A percentile compares a stretch with the other conserved stretches of the same genome.
phyloP scores from a whole-genome alignment of 2,329 filamentous ascomycete genomes.

The Diaporthe citriasiana region DNA sequence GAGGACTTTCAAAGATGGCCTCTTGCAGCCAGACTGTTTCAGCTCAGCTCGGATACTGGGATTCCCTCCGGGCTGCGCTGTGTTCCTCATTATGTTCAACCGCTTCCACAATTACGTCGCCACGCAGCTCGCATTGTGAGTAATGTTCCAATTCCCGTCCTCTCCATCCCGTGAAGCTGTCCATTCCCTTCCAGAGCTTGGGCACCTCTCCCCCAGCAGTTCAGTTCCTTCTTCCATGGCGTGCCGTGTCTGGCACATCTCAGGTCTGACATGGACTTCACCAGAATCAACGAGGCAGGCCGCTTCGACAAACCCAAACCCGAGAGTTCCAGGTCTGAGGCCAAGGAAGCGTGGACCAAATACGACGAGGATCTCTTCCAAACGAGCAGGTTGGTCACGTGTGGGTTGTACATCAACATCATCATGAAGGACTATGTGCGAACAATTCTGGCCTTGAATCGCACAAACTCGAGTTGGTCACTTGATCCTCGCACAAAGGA shows the following conservation, averaged over 20 bases:
- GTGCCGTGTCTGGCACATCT: conserved; percentile 58
- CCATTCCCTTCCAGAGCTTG: not conserved
- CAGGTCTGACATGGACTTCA: conserved; percentile 52
- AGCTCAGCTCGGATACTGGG: conserved; percentile 74
- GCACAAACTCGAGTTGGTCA: conserved; percentile 71
- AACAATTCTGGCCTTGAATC: conserved; percentile 72
- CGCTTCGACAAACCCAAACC: conserved; percentile 65
- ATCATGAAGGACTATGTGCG: conserved; percentile 71
- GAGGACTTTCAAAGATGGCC: conserved; percentile 64
- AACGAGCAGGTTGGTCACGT: conserved; percentile 66
- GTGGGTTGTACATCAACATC: conserved; percentile 70
- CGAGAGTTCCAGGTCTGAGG: conserved; percentile 53
- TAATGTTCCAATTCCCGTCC: not conserved
- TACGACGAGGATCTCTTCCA: conserved; percentile 67
- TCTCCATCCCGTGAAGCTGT: not conserved
- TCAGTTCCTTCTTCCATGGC: not conserved
- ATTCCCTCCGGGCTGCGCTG: conserved; percentile 78
- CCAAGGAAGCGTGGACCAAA: conserved; percentile 51
- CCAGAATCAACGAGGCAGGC: conserved; percentile 75
- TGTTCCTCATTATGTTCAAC: conserved; percentile 77
- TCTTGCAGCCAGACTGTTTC: conserved; percentile 79
- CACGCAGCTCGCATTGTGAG: conserved; percentile 28
- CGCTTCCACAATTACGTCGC: conserved; percentile 79
- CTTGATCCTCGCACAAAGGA: conserved; percentile 75
- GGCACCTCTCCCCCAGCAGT: not conserved